Evolutionary conservation across 257 asterid species (phyloP).

Genomic region (Scutellaria minor): DNA sequence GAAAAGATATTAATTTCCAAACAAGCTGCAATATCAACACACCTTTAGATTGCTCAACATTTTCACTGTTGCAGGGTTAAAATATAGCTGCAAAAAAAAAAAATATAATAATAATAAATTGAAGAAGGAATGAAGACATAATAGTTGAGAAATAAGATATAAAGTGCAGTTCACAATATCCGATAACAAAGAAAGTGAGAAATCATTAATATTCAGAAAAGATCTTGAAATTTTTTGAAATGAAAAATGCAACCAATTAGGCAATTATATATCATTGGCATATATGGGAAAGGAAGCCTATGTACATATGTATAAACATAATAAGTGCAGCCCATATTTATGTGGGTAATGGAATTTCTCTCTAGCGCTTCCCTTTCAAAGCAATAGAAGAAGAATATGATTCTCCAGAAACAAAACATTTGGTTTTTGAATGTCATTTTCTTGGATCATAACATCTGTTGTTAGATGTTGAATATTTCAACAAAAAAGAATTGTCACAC

Average conservation of each 20-base stretch:
- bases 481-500: neutral
- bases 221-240: neutral
- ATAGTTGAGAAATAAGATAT: constrained; percentile 10
- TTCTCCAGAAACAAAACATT: constrained; percentile 1
- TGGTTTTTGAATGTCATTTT: neutral
- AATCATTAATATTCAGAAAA: constrained; percentile 8
- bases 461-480: neutral
- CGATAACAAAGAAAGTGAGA: constrained; percentile 3
- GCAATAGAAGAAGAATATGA: neutral
- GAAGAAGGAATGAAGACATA: constrained; percentile 16
- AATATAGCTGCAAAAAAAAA: constrained; percentile 69
- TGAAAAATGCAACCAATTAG: neutral
- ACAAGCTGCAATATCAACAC: constrained; percentile 33
- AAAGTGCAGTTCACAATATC: constrained; percentile 16
- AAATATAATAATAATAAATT: no score
- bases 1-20: constrained; percentile 23
- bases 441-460: constrained; percentile 22
- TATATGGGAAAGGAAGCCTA: neutral
- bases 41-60: constrained; percentile 99
- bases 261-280: neutral
- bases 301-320: neutral
- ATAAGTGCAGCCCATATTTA: neutral
- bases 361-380: neutral
- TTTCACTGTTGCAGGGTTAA: constrained; percentile 95
- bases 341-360: neutral